phyloP scores from a whole-genome alignment of 2,329 filamentous ascomycete species.

The Colletotrichum tamarilloi region DNA sequence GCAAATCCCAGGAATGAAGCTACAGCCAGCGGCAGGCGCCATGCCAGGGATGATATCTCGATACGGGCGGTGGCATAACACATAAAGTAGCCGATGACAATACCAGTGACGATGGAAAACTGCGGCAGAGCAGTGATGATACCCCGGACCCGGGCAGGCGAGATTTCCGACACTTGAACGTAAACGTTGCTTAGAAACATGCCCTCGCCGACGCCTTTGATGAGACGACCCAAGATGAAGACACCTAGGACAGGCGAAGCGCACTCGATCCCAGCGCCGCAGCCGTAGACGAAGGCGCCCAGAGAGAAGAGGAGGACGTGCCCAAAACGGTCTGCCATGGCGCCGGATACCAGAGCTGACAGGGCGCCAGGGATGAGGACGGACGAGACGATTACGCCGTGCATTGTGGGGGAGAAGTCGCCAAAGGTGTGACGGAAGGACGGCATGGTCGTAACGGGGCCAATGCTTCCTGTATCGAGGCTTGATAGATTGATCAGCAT shows the following conservation, averaged over 20 bases:
- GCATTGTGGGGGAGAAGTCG: conserved; percentile 62
- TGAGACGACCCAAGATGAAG: conserved; percentile 65
- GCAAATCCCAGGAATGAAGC: conserved; percentile 48
- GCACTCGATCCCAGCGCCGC: conserved; percentile 59
- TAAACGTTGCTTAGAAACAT: conserved; percentile 64
- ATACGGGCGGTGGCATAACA: conserved; percentile 67
- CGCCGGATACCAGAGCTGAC: conserved; percentile 67
- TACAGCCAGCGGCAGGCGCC: conserved; percentile 64
- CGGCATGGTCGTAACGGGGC: conserved; percentile 69
- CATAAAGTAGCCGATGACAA: conserved; percentile 68
- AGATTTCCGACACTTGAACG: conserved; percentile 69
- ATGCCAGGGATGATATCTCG: conserved; percentile 57
- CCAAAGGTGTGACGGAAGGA: conserved; percentile 63
- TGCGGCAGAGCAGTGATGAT: conserved; percentile 64
- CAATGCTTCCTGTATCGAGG: conserved; percentile 63
- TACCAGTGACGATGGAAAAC: conserved; percentile 61
- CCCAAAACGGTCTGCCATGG: conserved; percentile 64
- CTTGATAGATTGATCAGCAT: conserved; percentile 19
- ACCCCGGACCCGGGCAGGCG: conserved; percentile 62
- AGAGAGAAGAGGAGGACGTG: conserved; percentile 62
- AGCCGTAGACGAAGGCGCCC: conserved; percentile 61
- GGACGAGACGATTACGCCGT: conserved; percentile 69
- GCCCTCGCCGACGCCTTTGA: conserved; percentile 69
- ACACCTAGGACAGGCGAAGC: conserved; percentile 53
- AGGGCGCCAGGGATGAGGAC: conserved; percentile 70